Base-by-base conservation (phyloP, 129 eudicot species). In the Glebionis coronaria region DNA sequence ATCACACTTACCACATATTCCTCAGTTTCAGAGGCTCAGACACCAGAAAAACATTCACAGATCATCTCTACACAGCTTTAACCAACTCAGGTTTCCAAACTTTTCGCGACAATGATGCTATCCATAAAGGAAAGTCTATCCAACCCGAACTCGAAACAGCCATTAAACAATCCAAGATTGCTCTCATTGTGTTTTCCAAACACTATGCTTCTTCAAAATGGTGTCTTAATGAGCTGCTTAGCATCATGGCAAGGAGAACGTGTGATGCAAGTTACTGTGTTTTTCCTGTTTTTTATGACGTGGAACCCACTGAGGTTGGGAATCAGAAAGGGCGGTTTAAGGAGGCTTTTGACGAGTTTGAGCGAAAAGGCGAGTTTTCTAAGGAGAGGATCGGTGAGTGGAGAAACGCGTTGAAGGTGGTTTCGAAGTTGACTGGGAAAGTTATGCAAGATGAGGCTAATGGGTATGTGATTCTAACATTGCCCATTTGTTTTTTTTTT, bases 231-330 rank as follows among this genome's bases (percentile, higher is more conserved):
- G 47, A n/a, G n/a, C n/a, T n/a, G 2, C 50, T 76, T 12, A 68
- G 12, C 25, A 76, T 76, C 56, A 56, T 76, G n/a, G 49, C 44
- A 1, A 49, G 79, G 63, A 68, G 19, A 16, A 60, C 12, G 29
- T 9, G 3, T 11, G 68, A 56, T 38, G 68, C 29, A 49, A 52
- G 69, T 2, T 55, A 31, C 3, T 10, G 38, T 15, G 69, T 75
- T 25, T 75, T 75, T 42, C 79, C 74, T 15, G 46, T 75, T 4
- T 75, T 75, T n/a, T 75, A 75, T 44, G 79, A 75, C 53, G 79
- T 75, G 44, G 21, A 61, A 3, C 79, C 79, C 12, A 14, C 35
- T 1, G 68, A 75, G 11, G 74, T 68, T 12, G 66, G 74, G 47
- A 60, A 75, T 15, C 74, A 75, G 20, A n/a, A 67, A 52, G 27